phyloP scores from a whole-genome alignment of 108 stramenopile genomes.

The Skeletonema grethae region DNA sequence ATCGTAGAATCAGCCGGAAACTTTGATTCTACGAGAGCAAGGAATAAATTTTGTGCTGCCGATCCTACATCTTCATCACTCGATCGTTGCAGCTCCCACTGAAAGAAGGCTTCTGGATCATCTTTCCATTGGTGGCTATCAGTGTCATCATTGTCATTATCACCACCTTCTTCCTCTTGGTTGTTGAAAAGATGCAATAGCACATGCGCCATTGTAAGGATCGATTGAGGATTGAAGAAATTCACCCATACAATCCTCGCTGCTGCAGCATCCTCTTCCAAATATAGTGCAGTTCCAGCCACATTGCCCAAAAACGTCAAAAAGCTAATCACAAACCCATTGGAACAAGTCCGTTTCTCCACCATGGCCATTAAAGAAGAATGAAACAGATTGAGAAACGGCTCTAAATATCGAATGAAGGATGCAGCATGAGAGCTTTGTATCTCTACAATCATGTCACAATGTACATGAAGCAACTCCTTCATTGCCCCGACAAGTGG shows the following conservation, averaged over 20 bases:
- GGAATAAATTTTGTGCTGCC: conserved; percentile 41
- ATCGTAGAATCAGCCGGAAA: too few relatives aligned
- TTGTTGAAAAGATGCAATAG: conserved; percentile 26
- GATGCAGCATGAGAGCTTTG: conserved; percentile 23
- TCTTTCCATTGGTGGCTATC: conserved; percentile 25
- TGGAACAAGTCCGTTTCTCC: neutral
- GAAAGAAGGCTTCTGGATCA: conserved; percentile 45
- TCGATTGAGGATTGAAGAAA: conserved; percentile 31
- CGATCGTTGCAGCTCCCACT: conserved; percentile 27
- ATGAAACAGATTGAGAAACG: conserved; percentile 39
- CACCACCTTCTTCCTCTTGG: conserved; percentile 14
- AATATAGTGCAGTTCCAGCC: conserved; percentile 4
- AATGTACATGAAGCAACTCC: conserved; percentile 33
- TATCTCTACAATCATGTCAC: conserved; percentile 28
- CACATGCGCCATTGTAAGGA: conserved; percentile 13
- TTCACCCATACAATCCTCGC: conserved; percentile 7
- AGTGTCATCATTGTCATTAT: neutral
- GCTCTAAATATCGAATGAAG: conserved; percentile 31
- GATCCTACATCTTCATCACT: conserved; percentile 40
- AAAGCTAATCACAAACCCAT: conserved; percentile 17
- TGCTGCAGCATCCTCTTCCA: conserved; percentile 1
- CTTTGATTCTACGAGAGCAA: conserved; percentile 36
- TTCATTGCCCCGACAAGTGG: neutral
- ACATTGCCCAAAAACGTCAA: conserved; percentile 35
- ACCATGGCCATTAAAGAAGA: conserved; percentile 13